These are phyloP conservation scores for Isabelozyma pseudorhagii DNA, from an alignment of 805 yeast species.

Conservation along the genomic window DNA sequence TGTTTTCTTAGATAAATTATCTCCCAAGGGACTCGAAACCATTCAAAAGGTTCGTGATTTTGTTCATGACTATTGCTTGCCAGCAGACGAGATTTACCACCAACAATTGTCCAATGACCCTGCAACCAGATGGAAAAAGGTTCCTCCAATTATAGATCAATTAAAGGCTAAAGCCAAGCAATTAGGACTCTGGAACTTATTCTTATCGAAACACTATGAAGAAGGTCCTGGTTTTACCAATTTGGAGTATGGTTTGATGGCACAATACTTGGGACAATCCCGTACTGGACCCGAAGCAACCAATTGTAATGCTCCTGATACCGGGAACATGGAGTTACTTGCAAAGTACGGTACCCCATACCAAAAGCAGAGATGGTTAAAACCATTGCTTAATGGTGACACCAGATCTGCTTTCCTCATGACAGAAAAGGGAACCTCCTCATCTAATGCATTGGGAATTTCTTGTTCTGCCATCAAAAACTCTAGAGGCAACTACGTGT, in stretches of 20 bases:
- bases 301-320: slow-evolving; percentile 61
- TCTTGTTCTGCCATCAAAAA: slow-evolving; percentile 39
- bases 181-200: slow-evolving; percentile 61
- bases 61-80: slow-evolving; percentile 55
- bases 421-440: slow-evolving; percentile 61
- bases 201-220: slow-evolving; percentile 44
- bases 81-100: slow-evolving; percentile 48
- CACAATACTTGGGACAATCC: slow-evolving; percentile 56
- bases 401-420: slow-evolving; percentile 61
- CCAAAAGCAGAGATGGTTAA: slow-evolving; percentile 46
- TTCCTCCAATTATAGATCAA: slow-evolving; percentile 48
- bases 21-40: slow-evolving; percentile 35
- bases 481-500: slow-evolving; percentile 42
- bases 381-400: slow-evolving; percentile 52
- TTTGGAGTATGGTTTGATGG: slow-evolving; percentile 65
- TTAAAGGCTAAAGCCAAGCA: slow-evolving; percentile 50
- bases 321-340: slow-evolving; percentile 57
- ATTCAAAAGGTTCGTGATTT: slow-evolving; percentile 44
- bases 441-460: slow-evolving; percentile 62
- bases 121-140: slow-evolving; percentile 41
- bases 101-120: slow-evolving; percentile 40
- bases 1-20: slow-evolving; percentile 31
- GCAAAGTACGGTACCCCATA: slow-evolving; percentile 39
- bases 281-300: slow-evolving; percentile 57
- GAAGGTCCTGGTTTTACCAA: slow-evolving; percentile 60